Evolutionary conservation across 129 eudicot genomes (phyloP), one percentile per base, ranked within the genome.

Genomic region (Cynara cardunculus): DNA sequence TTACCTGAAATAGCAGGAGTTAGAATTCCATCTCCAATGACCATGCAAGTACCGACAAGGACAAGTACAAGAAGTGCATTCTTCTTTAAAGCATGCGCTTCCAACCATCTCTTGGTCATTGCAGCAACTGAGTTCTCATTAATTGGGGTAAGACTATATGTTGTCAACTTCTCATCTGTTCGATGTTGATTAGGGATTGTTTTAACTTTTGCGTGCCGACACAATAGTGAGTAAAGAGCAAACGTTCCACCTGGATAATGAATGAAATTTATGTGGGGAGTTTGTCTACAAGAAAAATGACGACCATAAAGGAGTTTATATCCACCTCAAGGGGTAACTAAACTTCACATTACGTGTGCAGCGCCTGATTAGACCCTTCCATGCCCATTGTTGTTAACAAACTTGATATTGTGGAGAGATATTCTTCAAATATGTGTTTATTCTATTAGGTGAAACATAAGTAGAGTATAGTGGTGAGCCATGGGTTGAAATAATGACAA

Each of bases 31-130:
- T 90, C 92, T 10, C 95, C 95, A 66, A 90, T 90, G 56, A 90
- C 90, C 95, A 90, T 90, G 44, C 90, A 88, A 68, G 92, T 88
- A 21, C 95, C 94, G 1, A 90, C 79, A 41, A 90, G 87, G 59
- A 87, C 80, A n/a, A 83, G 78, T 3, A 90, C 73, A 41, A 90
- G 84, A 71, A 90, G 95, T 24, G 86, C 34, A 34, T 82, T 37
- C 79, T 88, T 86, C 7, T 83, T 85, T 34, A 59, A 30, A 13
- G 80, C 92, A 77, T 82, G 35, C 78, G 56, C 56, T 85, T 85
- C 86, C 86, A 21, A 86, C 85, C 81, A 72, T 75, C 18, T 75
- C 26, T 74, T 85, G 26, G 88, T 80, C 78, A 71, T 86, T 24
- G 87, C 92, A 81, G 96, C 94, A 85, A 89, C 88, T 66, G 85